Evolutionary conservation across 2,329 filamentous ascomycete species (phyloP).

Genomic region (Pseudomassariella vexata): DNA sequence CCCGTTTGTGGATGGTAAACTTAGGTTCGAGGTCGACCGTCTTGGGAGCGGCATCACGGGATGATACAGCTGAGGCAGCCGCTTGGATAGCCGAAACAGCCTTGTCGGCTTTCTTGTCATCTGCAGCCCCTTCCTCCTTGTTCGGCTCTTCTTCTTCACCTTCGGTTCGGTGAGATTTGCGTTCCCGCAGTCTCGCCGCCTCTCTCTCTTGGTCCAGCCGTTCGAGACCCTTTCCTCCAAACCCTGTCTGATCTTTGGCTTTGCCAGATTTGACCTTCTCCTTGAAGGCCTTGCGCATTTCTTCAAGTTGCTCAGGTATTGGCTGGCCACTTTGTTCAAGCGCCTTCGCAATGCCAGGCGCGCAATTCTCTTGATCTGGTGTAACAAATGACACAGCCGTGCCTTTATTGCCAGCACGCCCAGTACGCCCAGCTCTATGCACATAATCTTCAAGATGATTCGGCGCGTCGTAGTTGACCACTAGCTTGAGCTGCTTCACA

Average conservation of each 20-base stretch:
- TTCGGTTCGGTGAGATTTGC: slow-evolving; percentile 84
- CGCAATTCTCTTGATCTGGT: slow-evolving; percentile 84
- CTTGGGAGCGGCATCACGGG: slow-evolving; percentile 42
- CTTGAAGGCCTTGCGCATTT: slow-evolving; percentile 67
- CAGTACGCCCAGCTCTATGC: slow-evolving; percentile 87
- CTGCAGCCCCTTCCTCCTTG: slow-evolving; percentile 63
- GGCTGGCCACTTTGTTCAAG: slow-evolving; percentile 85
- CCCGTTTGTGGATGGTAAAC: slow-evolving; percentile 68
- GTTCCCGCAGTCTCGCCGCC: slow-evolving; percentile 76
- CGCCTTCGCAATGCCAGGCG: slow-evolving; percentile 82
- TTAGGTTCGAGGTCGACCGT: slow-evolving; percentile 42
- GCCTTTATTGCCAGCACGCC: slow-evolving; percentile 88
- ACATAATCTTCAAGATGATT: slow-evolving; percentile 97
- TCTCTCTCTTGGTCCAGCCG: slow-evolving; percentile 87
- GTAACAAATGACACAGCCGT: slow-evolving; percentile 94
- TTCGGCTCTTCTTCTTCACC: slow-evolving; percentile 72
- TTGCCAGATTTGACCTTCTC: slow-evolving; percentile 92
- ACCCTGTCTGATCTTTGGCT: slow-evolving; percentile 83
- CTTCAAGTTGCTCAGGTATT: slow-evolving; percentile 63
- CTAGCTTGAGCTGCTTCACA: slow-evolving; percentile 91
- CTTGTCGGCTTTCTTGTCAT: slow-evolving; percentile 65
- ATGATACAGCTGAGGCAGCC: slow-evolving; percentile 51
- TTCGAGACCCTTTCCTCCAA: slow-evolving; percentile 92
- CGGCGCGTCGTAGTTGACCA: slow-evolving; percentile 91
- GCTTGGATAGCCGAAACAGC: slow-evolving; percentile 61